Percentiles rank a stretch among this genome's conserved stretches.
phyloP scores from a whole-genome alignment of 2,329 filamentous ascomycete species.

The Clonostachys chloroleuca region DNA sequence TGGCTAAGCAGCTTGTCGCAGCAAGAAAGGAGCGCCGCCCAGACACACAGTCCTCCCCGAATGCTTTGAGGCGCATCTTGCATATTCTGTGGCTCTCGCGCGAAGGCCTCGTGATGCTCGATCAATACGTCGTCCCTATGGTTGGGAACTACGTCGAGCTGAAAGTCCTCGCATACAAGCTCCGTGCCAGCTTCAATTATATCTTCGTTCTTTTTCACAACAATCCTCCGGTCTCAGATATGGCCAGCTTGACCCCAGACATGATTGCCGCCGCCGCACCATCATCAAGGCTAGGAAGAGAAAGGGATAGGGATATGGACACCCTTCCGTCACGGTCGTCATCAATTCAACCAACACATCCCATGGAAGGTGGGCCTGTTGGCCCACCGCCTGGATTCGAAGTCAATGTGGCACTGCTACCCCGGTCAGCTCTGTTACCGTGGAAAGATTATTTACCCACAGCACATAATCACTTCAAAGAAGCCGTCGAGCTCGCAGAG shows the following conservation, averaged over 20 bases:
- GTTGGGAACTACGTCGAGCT: constrained; percentile 75
- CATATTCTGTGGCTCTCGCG: constrained; percentile 95
- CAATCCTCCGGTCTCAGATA: constrained; percentile 68
- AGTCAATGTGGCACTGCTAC: constrained; percentile 25
- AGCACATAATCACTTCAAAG: constrained; percentile 76
- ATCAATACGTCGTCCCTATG: constrained; percentile 83
- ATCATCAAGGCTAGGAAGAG: constrained; percentile 41
- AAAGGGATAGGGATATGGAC: constrained; percentile 24
- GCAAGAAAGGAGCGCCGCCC: constrained; percentile 79
- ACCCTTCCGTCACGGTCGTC: constrained; percentile 32
- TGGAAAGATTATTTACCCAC: constrained; percentile 75
- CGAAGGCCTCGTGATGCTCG: constrained; percentile 84
- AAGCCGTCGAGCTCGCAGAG: constrained; percentile 72
- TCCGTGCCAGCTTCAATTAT: constrained; percentile 92
- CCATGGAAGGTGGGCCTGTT: constrained; percentile 55
- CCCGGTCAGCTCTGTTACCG: constrained; percentile 75
- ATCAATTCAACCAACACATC: constrained; percentile 42
- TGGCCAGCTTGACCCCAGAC: constrained; percentile 48
- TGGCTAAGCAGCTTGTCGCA: constrained; percentile 77
- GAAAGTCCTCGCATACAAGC: constrained; percentile 85
- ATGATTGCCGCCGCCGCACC: constrained; percentile 27
- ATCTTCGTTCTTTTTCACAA: constrained; percentile 97
- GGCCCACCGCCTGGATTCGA: constrained; percentile 51
- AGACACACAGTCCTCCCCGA: constrained; percentile 60
- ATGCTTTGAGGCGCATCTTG: constrained; percentile 74